Evolutionary conservation across 148 eudicot species (phyloP), one percentile per base, ranked within the genome.

Genomic region (Camellia granthamiana): DNA sequence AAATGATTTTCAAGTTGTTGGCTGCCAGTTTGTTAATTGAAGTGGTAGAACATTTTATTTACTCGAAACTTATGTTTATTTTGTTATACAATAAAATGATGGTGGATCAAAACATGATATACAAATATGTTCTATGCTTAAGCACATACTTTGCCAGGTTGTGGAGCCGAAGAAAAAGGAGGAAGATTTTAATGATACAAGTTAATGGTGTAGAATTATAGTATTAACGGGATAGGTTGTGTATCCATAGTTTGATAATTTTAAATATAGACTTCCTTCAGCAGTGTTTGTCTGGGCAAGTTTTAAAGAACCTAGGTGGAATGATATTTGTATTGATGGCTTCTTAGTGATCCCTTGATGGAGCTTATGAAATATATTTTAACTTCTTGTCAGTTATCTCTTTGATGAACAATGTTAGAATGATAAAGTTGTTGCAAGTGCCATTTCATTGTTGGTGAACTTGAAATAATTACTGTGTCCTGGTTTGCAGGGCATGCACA

Each of bases 401-500:
- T 38, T 15, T 67, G 63, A 49, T 30, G 3, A 10, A 41, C 19
- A 30, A 14, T 15, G 16, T 74, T 63, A 9, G 42, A 62, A 3
- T 77, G 4, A 9, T 23, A 23, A 23, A 23, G 23, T 23, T 23
- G 23, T 1, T 3, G 2, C n/a, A 30, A 7, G 23, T 8, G 4
- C 60, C 63, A 51, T 74, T 56, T 54, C n/a, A n/a, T 38, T 41
- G 30, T 41, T 63, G 41, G 14, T 10, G 23, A 9, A 41, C 10
- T 61, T 68, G 52, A 13, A 46, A 74, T 44, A 16, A 65, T 83
- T 66, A 19, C 51, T 54, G 3, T 72, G 54, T 74, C 30, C 7
- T 85, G 83, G 74, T 58, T 83, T 78, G 76, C 95, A 96, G 99
- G 99, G 78, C 98, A 96, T 83, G 83, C 83, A 72, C 97, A 96